Conservation (phyloP, 306 rosid genomes). For the Inga laurina region DNA sequence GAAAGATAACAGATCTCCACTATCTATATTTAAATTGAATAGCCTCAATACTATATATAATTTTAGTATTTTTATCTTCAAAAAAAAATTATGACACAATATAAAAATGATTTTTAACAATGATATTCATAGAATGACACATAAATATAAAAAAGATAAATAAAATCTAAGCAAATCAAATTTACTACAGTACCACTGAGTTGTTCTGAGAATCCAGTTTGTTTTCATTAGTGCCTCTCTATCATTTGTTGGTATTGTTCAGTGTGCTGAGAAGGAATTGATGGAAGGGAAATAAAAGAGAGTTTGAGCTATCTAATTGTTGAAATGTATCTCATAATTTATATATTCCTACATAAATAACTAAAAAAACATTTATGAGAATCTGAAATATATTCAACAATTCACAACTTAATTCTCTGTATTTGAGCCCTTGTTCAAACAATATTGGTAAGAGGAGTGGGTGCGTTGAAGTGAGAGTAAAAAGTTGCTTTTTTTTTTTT, state of each 20-base stretch:
- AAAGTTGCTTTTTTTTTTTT: neutral
- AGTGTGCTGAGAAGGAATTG: neutral
- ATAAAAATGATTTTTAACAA: neutral
- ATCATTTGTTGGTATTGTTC: neutral
- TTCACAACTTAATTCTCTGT: neutral
- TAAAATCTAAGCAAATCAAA: neutral
- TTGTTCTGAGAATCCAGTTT: neutral
- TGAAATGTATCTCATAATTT: no score
- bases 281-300: neutral
- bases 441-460: neutral
- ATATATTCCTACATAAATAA: neutral
- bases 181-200: neutral
- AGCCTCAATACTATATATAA: neutral
- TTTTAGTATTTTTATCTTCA: no score
- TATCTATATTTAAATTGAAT: neutral
- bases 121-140: neutral
- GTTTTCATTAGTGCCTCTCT: neutral
- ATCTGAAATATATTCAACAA: neutral
- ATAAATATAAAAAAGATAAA: neutral
- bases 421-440: neutral
- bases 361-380: neutral
- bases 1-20: neutral
- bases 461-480: neutral
- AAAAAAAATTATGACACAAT: neutral
- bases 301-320: neutral